Conservation (phyloP, 345 rosid genomes). For the Tarenaya hassleriana region DNA sequence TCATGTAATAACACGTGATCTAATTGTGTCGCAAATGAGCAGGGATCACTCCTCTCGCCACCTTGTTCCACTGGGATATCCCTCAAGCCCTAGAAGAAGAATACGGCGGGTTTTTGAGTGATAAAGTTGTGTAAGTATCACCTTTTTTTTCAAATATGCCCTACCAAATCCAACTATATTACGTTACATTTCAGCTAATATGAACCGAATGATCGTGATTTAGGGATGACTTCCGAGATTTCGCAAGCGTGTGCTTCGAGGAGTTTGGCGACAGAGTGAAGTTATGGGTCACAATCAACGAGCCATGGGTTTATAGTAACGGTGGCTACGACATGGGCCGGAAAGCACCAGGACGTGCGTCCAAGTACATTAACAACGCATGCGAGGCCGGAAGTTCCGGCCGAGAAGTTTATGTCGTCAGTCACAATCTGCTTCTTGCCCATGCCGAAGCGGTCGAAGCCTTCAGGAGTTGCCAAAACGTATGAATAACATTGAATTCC, state of each 20-base stretch:
- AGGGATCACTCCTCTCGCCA: constrained; percentile 38
- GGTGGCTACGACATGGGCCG: constrained; percentile 26
- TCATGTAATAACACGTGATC: too few species aligned
- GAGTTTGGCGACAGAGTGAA: constrained; percentile 41
- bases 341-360: constrained; percentile 30
- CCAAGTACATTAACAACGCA: constrained; percentile 15
- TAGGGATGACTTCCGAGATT: constrained; percentile 39
- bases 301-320: constrained; percentile 29
- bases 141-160: too few species aligned
- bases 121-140: constrained; percentile 32
- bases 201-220: background rate
- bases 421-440: constrained; percentile 28
- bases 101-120: constrained; percentile 37
- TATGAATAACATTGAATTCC: too few species aligned
- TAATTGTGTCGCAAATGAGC: background rate
- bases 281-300: constrained; percentile 45
- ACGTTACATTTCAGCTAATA: too few species aligned
- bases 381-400: constrained; percentile 32
- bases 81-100: constrained; percentile 42
- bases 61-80: constrained; percentile 46
- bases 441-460: constrained; percentile 23
- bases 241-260: constrained; percentile 32
- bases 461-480: constrained; percentile 21
- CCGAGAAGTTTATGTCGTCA: constrained; percentile 22
- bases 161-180: background rate